Evolutionary conservation across 1,139 yeast species (phyloP), one percentile per base, ranked within the genome.

Genomic region (Diutina siamensis): DNA sequence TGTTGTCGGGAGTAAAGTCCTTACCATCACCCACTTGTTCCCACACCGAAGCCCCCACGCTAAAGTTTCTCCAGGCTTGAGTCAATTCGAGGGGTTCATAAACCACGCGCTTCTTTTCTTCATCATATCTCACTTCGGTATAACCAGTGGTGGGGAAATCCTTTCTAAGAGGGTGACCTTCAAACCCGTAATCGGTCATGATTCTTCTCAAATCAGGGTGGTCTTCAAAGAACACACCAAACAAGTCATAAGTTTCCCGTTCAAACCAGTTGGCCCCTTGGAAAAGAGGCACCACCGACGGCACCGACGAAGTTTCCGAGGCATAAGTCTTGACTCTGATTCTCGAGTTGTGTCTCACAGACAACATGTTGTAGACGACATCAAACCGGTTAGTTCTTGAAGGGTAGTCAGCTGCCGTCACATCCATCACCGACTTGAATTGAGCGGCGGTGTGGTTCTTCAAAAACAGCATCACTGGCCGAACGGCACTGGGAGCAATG

Each of bases 71-170:
- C 78, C 87, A 86, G 27, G 95, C 95, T 68, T 85, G 95, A 40
- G 94, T 83, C 62, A 85, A 74, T 68, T 86, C 95, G 59, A 86
- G 74, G 45, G 95, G 95, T 66, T 85, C 95, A 61, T 86, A 86
- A 32, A 86, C 86, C 48, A 86, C 81, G 61, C 95, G 77, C 72
- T 85, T 81, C 76, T 86, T 86, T 64, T 86, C 95, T 62, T 85
- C 89, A 62, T 86, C 95, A 64, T 85, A 86, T 61, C 92, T 76
- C 44, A 86, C 87, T 67, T 86, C 95, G 46, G 94, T 84, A 66
- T 83, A 86, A 50, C 95, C 95, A 44, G 94, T 83, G 44, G 92
- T 79, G 55, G 95, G 95, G 83, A 86, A 86, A 64, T 86, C 95
- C 65, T 86, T 86, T 65, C 95, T 78, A 61, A 86, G 74, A 15